Base-by-base conservation (phyloP, 108 stramenopile species). In the Phaeodactylum tricornutum region DNA sequence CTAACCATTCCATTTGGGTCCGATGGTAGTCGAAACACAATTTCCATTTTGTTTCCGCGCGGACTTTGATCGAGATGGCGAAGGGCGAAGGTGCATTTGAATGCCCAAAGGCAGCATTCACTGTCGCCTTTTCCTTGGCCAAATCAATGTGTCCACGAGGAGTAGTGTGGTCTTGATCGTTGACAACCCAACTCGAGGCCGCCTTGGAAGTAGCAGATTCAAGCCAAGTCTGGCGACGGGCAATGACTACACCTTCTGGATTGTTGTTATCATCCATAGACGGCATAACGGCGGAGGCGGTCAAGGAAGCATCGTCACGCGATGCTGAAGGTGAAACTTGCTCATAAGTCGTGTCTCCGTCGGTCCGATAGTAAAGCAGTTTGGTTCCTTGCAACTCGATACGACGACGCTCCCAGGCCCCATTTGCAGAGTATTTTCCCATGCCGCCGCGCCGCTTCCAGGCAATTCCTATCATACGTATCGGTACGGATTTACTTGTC, bases 401-500 rank as follows among this genome's bases (percentile, higher is more conserved):
- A 8, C 72, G 67, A 30, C 87, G 67, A 12, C 74, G 59, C 63
- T 88, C 82, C 87, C 87, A 88, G 0, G 68, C 58, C 20, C 60
- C 50, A 2, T 61, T 64, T 16, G 63, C 48, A 31, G 77, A 76
- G 46, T 64, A 79, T 47, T 78, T 79, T 8, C 79, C 82, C 26
- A 84, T 55, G 16, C 87, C 87, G 36, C 66, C 69, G 3, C 87
- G 74, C 22, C 79, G 71, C 50, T 88, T 88, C 81, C 81, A 88
- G 0, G 71, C 70, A 23, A 74, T 55, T n/a, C 68, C 61, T 0
- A 63, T 61, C 29, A 88, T 23, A 15, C 63, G 62, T 30, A 77
- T 62, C 4, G 22, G 40, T 16, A 9, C 38, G 34, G n/a, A 30
- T 33, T 33, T 36, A 8, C 24, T 11, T 36, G 8, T 21, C 24